Conservation (phyloP, 306 rosid species). For the Neltuma alba region DNA sequence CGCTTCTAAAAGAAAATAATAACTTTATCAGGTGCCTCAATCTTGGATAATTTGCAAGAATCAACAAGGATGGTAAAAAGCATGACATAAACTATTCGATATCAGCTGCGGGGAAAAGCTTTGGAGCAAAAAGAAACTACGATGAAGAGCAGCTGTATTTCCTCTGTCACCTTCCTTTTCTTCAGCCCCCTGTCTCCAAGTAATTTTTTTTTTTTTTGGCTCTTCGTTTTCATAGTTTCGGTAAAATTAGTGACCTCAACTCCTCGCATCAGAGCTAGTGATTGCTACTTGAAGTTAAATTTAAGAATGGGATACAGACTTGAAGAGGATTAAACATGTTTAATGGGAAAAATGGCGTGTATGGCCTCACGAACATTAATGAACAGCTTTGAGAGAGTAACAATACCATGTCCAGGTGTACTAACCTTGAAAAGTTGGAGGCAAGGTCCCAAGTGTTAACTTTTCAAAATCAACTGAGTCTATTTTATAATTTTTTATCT, state of each 20-base stretch:
- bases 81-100: background rate
- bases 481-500: slow-evolving; percentile 83
- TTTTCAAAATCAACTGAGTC: slow-evolving; percentile 81
- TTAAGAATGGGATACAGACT: background rate
- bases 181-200: background rate
- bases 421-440: slow-evolving; percentile 95
- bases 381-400: background rate
- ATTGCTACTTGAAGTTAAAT: background rate
- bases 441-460: slow-evolving; percentile 79
- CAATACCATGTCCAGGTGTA: slow-evolving; percentile 19
- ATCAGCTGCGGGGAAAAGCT: background rate
- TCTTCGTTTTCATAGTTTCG: background rate
- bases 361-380: background rate
- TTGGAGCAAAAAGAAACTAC: background rate
- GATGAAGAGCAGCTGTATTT: background rate
- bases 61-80: background rate
- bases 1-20: slow-evolving; percentile 11
- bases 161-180: background rate
- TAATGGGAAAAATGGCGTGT: background rate
- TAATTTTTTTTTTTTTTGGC: background rate
- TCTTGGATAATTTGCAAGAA: slow-evolving; percentile 4
- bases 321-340: background rate
- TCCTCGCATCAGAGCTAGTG: background rate
- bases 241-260: background rate
- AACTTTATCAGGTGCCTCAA: slow-evolving; percentile 22